These are phyloP conservation scores for Flagelloscypha sp. DNA, from an alignment of 768 basidiomycete genomes.

Conservation along the genomic window DNA sequence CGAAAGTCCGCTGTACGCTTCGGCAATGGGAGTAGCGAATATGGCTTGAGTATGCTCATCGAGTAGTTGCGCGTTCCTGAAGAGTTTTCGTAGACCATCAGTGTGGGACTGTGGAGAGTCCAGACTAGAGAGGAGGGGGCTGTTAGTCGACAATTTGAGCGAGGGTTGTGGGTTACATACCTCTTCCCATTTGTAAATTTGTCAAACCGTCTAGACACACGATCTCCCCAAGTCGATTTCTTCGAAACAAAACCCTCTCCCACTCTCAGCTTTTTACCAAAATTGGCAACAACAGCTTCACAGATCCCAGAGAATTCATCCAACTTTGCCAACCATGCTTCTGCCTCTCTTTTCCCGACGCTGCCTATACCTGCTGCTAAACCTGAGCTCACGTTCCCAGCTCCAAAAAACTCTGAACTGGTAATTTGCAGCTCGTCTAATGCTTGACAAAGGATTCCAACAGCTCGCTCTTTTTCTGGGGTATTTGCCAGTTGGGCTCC, in stretches of 20 bases:
- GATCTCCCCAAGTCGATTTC: constrained; percentile 74
- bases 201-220: constrained; percentile 67
- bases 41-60: constrained; percentile 82
- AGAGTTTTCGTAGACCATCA: constrained; percentile 64
- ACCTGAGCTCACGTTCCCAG: constrained; percentile 70
- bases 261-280: constrained; percentile 82
- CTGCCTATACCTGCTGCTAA: constrained; percentile 69
- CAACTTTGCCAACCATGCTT: constrained; percentile 67
- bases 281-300: constrained; percentile 70
- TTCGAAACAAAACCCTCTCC: constrained; percentile 82
- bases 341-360: constrained; percentile 69
- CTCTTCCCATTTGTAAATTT: constrained; percentile 87
- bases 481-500: constrained; percentile 79
- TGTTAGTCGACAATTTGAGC: constrained; percentile 4
- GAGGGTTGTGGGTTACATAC: too few species aligned
- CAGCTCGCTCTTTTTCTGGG: constrained; percentile 78
- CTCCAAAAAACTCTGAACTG: constrained; percentile 70
- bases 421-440: constrained; percentile 69
- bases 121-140: constrained; percentile 46
- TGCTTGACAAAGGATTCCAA: constrained; percentile 70
- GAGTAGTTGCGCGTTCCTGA: constrained; percentile 67
- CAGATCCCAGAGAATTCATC: constrained; percentile 77
- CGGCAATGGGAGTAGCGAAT: constrained; percentile 53
- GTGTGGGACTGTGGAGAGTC: constrained; percentile 86
- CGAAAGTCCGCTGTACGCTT: constrained; percentile 67